phyloP scores from a whole-genome alignment of 192 early-diverging fungal genomes.

The Allomyces macrogynus region DNA sequence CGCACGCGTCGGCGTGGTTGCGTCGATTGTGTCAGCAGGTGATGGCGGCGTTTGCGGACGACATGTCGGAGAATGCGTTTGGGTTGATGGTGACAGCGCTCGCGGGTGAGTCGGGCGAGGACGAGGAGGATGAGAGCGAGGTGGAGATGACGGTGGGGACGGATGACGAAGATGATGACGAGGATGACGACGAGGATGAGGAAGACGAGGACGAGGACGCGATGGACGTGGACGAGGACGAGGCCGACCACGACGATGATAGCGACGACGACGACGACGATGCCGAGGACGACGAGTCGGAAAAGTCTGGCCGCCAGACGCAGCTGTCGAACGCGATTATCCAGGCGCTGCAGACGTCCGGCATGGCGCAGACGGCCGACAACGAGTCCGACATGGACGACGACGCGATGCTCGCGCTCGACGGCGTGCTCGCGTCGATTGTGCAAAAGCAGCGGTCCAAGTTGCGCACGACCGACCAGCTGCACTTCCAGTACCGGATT shows the following conservation, averaged over 20 bases:
- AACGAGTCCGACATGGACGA: background rate
- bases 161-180: background rate
- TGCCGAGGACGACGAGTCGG: background rate
- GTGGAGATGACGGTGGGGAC: background rate
- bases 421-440: background rate
- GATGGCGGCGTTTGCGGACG: background rate
- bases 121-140: background rate
- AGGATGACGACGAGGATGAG: background rate
- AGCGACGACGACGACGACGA: background rate
- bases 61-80: background rate
- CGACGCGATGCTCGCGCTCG: background rate
- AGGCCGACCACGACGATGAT: background rate
- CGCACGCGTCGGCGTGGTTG: background rate
- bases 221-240: background rate
- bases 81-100: background rate
- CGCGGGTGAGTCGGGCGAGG: background rate
- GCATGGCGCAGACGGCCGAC: background rate
- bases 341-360: slow-evolving; percentile 1
- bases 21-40: background rate
- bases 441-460: background rate
- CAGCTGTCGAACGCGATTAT: background rate
- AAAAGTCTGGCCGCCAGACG: background rate
- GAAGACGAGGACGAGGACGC: background rate
- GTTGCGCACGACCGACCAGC: background rate
- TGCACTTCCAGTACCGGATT: background rate